Conservation (phyloP, 306 rosid species). For the Begonia masoniana region DNA sequence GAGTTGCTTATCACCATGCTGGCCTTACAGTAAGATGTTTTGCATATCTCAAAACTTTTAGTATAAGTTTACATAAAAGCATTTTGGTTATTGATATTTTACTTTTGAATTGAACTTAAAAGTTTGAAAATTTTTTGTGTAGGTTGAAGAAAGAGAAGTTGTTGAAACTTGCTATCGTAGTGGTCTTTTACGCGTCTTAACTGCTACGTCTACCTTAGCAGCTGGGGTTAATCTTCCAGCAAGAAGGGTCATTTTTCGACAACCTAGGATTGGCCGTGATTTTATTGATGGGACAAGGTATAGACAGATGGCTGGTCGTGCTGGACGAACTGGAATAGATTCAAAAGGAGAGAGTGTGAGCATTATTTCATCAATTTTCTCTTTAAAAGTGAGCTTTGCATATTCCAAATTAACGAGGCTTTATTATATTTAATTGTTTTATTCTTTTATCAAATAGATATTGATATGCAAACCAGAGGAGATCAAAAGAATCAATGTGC, state of each 20-base stretch:
- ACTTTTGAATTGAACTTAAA: background rate
- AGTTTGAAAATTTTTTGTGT: background rate
- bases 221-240: constrained; percentile 98
- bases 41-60: background rate
- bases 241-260: constrained; percentile 93
- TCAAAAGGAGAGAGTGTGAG: constrained; percentile 96
- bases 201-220: constrained; percentile 96
- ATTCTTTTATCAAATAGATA: constrained; percentile 25
- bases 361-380: background rate
- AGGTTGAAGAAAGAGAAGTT: constrained; percentile 98
- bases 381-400: no score
- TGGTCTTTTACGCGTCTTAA: constrained; percentile 84
- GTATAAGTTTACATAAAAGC: background rate
- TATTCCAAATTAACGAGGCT: no score
- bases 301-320: constrained; percentile 97
- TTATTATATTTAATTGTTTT: no score
- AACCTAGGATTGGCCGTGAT: constrained; percentile 86
- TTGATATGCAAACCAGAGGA: constrained; percentile 85
- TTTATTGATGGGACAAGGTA: constrained; percentile 90
- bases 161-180: constrained; percentile 87
- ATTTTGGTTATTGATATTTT: constrained; percentile 5
- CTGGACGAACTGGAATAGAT: constrained; percentile 98
- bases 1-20: constrained; percentile 97
- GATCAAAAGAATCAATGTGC: constrained; percentile 55
- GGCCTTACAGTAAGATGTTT: constrained; percentile 66